Percentiles rank a stretch among this genome's conserved stretches.
phyloP scores from a whole-genome alignment of 306 rosid genomes.

The Quillaja saponaria region DNA sequence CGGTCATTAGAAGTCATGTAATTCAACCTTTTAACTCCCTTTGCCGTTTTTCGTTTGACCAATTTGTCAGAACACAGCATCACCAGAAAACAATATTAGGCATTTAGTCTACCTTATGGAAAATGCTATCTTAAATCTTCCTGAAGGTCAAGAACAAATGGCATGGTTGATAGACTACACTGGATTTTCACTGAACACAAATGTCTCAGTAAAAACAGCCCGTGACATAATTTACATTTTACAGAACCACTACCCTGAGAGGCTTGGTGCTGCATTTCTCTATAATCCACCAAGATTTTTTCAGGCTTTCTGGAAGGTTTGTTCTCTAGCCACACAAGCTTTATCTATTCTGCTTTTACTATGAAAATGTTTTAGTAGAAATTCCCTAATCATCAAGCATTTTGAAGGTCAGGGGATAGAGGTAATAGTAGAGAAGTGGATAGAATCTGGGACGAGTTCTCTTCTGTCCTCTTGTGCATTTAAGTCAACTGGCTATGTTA shows the following conservation, averaged over 20 bases:
- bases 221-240: constrained; percentile 72
- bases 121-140: constrained; percentile 79
- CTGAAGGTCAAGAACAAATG: constrained; percentile 86
- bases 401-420: not conserved
- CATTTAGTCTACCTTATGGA: constrained; percentile 81
- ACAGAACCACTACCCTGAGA: constrained; percentile 90
- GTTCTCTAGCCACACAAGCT: constrained; percentile 28
- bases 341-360: constrained; percentile 9
- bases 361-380: not conserved
- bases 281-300: constrained; percentile 87
- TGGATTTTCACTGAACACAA: constrained; percentile 65
- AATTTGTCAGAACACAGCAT: constrained; percentile 61
- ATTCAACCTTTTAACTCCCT: constrained; percentile 8
- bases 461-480: not conserved
- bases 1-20: not conserved
- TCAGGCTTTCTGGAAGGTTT: constrained; percentile 86
- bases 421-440: not conserved
- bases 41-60: constrained; percentile 4
- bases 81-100: constrained; percentile 56
- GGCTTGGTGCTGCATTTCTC: constrained; percentile 74
- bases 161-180: constrained; percentile 88
- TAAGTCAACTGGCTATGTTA: not conserved
- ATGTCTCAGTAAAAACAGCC: constrained; percentile 58
- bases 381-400: constrained; percentile 6
- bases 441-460: not conserved